Evolutionary conservation across 495 filamentous ascomycete species (phyloP).

Genomic region (Aspergillus hancockii): DNA sequence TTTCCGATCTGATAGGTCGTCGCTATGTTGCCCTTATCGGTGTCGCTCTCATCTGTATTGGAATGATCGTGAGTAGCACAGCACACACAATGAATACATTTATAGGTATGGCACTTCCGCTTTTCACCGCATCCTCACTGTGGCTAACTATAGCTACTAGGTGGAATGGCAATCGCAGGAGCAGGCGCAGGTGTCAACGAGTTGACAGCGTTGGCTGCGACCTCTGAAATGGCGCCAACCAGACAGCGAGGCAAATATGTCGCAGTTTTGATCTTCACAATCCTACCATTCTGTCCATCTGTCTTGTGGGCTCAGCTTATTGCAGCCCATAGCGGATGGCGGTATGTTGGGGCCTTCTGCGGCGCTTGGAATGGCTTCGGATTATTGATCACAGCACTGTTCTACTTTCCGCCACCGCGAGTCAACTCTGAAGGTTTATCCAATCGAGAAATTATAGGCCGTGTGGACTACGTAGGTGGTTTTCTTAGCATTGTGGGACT

Average conservation of each 20-base stretch:
- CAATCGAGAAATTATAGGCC: constrained; percentile 50
- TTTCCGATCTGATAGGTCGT: constrained; percentile 70
- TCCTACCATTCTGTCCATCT: constrained; percentile 67
- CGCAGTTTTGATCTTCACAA: constrained; percentile 65
- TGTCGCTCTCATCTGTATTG: constrained; percentile 57
- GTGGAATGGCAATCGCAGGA: constrained; percentile 62
- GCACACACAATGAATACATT: constrained; percentile 68
- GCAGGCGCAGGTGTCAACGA: constrained; percentile 66
- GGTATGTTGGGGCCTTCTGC: constrained; percentile 63
- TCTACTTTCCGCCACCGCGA: constrained; percentile 68
- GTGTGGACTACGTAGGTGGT: constrained; percentile 68
- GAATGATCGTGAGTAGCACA: constrained; percentile 66
- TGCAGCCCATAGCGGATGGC: constrained; percentile 57
- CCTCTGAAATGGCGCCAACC: constrained; percentile 69
- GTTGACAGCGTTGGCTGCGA: constrained; percentile 67
- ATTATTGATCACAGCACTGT: constrained; percentile 58
- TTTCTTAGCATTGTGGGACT: constrained; percentile 65
- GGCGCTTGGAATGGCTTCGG: constrained; percentile 63
- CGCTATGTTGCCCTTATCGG: constrained; percentile 67
- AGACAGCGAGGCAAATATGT: constrained; percentile 69
- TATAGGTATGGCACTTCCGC: constrained; percentile 52
- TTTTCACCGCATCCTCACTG: constrained; percentile 13
- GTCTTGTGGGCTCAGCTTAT: constrained; percentile 73
- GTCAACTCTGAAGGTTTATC: constrained; percentile 52
- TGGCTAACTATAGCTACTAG: constrained; percentile 41